Conservation (phyloP, 2,329 filamentous ascomycete genomes). For the Fusarium succisae region DNA sequence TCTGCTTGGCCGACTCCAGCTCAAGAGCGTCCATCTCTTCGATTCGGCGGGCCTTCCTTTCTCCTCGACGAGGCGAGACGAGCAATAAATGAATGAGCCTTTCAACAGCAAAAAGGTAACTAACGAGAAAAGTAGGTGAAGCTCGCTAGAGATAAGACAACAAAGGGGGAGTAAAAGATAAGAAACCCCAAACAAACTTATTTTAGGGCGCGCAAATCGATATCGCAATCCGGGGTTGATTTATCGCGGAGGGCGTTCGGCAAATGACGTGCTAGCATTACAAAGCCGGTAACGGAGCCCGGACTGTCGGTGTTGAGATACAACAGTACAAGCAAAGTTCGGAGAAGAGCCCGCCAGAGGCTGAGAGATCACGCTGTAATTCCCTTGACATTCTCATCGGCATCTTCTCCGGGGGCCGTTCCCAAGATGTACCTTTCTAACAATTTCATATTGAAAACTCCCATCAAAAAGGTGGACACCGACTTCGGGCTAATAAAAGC, state of each 20-base stretch:
- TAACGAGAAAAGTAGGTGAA: not conserved
- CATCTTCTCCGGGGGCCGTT: conserved; percentile 10
- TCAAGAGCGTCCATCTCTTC: conserved; percentile 48
- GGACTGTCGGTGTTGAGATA: conserved; percentile 35
- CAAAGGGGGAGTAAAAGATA: not conserved
- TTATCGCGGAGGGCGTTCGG: conserved; percentile 32
- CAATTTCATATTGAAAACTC: not conserved
- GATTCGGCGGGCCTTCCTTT: not conserved
- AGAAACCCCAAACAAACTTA: not conserved
- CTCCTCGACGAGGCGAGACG: not conserved
- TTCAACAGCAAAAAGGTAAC: not conserved
- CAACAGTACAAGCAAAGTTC: conserved; percentile 18
- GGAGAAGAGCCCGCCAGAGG: conserved; percentile 9
- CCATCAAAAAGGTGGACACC: not conserved
- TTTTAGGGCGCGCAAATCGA: conserved; percentile 7
- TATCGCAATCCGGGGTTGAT: conserved; percentile 41
- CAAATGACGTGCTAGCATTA: conserved; percentile 46
- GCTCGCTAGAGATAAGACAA: conserved; percentile 6
- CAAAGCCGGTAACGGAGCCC: conserved; percentile 43
- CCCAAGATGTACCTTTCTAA: conserved; percentile 12
- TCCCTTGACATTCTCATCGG: not conserved
- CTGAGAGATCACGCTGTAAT: not conserved
- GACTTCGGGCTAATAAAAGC: conserved; percentile 9
- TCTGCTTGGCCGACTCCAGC: conserved; percentile 45
- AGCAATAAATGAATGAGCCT: not conserved